Evolutionary conservation across 371 early-diverging fungal species (phyloP), one percentile per base, ranked within the genome.

Genomic region (Saksenaea oblongispora): DNA sequence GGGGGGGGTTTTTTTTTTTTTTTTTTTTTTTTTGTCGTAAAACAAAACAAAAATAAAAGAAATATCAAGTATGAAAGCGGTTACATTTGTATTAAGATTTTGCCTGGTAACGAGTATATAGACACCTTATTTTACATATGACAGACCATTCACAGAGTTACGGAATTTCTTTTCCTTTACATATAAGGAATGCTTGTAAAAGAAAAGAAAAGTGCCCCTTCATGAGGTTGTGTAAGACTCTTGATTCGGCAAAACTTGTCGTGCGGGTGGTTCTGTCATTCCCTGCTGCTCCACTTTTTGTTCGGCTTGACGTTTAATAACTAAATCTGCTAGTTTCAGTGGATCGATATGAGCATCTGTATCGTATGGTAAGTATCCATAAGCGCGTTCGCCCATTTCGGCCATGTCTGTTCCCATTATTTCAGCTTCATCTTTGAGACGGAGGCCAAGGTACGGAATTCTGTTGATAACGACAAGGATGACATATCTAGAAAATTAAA

Each of bases 341-440:
- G 62, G 58, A 3, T 17, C 17, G 4, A 51, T 3, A 24, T 36
- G 15, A 34, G 15, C 18, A 7, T 56, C 71, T 62, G 67, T 71
- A 13, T 70, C 67, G 47, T 65, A 56, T 0, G 70, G 68, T 17
- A 76, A 36, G 39, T 76, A 88, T 36, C 74, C 83, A 59, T 88
- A 87, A 4, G 85, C 87, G 39, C 76, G 74, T 67, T 88, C 88
- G 59, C 88, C 88, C 80, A 87, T 82, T 62, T 88, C 81, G 35
- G 84, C 65, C 62, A 75, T 61, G 57, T 88, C 88, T 5, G 80
- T 75, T 34, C 87, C 88, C 10, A 76, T 70, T 34, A 83, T 72
- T 65, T 88, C 88, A 65, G 73, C 78, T 59, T 83, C 85, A 61
- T 80, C 77, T 44, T 76, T 66, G 54, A 87, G 65, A 42, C 88